Evolutionary conservation across 1,284 basidiomycete species (phyloP).

Genomic region (Amylostereum areolatum): DNA sequence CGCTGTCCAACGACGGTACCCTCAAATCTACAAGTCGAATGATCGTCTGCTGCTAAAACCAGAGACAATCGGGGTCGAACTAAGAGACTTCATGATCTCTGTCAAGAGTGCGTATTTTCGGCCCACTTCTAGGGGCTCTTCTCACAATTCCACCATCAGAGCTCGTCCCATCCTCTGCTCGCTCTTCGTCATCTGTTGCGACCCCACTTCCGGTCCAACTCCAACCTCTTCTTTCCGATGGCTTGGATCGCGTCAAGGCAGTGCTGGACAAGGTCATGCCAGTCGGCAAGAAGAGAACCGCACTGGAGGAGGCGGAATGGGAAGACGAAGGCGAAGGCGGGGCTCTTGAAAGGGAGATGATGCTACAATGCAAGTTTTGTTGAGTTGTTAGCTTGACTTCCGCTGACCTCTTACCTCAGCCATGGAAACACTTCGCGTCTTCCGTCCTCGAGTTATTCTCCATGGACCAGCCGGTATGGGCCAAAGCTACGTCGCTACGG

Average conservation of each 20-base stretch:
- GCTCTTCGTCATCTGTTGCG: constrained; percentile 83
- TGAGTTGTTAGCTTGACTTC: constrained; percentile 1
- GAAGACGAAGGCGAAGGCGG: constrained; percentile 74
- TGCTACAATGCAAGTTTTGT: constrained; percentile 69
- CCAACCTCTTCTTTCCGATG: constrained; percentile 67
- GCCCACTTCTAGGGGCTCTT: constrained; percentile 3
- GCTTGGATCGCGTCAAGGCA: constrained; percentile 67
- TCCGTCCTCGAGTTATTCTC: constrained; percentile 85
- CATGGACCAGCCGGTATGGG: constrained; percentile 87
- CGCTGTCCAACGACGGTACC: constrained; percentile 93
- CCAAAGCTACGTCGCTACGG: constrained; percentile 85
- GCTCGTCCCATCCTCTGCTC: constrained; percentile 90
- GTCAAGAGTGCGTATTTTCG: constrained; percentile 73
- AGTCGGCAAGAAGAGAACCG: constrained; percentile 66
- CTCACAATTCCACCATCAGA: constrained; percentile 39
- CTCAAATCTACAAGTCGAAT: constrained; percentile 93
- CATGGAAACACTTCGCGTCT: constrained; percentile 87
- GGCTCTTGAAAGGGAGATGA: constrained; percentile 76
- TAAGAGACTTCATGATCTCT: constrained; percentile 97
- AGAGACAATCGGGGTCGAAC: constrained; percentile 79
- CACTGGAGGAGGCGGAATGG: constrained; percentile 92
- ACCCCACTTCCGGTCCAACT: constrained; percentile 84
- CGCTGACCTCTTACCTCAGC: constrained; percentile 40
- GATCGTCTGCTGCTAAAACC: constrained; percentile 86
- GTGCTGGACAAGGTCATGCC: constrained; percentile 72